Base-by-base conservation (phyloP, 148 eudicot species). In the Heliosperma pusillum region DNA sequence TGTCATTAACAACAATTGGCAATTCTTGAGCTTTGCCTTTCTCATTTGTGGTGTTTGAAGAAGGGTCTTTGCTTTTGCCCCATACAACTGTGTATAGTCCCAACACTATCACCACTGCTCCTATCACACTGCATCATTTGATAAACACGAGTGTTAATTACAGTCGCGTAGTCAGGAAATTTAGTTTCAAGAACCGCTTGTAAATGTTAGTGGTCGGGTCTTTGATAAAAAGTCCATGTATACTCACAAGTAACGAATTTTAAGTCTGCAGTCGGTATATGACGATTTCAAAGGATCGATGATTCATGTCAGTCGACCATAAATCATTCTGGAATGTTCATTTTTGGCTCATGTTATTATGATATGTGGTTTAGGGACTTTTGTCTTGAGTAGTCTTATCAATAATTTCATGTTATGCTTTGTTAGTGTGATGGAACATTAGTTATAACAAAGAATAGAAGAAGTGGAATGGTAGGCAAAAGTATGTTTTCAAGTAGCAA, bases 31-130 rank as follows among this genome's bases (percentile, higher is more conserved):
- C 71, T 45, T 80, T 75, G 7, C 78, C 83, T 55, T 81, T 81
- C 44, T 70, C 77, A 30, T 27, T 59, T 64, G 74, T 30, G 9
- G 63, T 57, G 24, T 78, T n/a, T 57, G 56, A 24, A 13, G 68
- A 29, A 26, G 36, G 64, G 26, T 90, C 96, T 75, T 86, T 90
- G 88, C 92, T 84, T 81, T 90, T 90, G 0, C 96, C 96, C 96
- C 96, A 90, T 36, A 88, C 90, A 56, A 90, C 96, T 0, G 88
- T 81, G 85, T 90, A 88, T 40, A 90, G 81, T 12, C 96, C 96
- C 20, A 75, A 16, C 11, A 87, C 89, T 68, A 88, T 87, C 58
- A 87, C 71, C 26, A 80, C 62, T 53, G 96, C 96, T 77, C 96
- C 96, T 20, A 88, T 73, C 66, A 91, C 69, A 74, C 96, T 91